Base-by-base conservation (phyloP, 75 land plant genomes). In the Pseudotsuga menziesii region DNA sequence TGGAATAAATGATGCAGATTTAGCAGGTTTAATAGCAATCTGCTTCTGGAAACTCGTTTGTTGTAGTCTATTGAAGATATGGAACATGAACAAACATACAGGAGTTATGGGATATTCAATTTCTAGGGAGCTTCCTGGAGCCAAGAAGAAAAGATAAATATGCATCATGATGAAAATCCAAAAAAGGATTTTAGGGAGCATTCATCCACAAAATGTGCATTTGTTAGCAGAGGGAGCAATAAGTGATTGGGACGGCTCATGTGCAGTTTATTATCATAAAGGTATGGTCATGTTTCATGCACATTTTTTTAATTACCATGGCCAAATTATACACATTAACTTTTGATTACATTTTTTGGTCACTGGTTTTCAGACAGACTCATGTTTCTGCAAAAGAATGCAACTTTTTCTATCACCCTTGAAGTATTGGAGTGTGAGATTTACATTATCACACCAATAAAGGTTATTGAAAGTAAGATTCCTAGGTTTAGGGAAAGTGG, bases 101-200 rank as follows among this genome's bases (percentile, higher is more conserved):
- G 97, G 94, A 60, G 83, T 94, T 55, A 8, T 94, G 16, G 97
- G 92, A 27, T 85, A 58, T 94, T 94, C 83, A 92, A 94, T 71
- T 92, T 92, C 83, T 94, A 94, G 78, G 94, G 97, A 16, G 88
- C 97, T 35, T 92, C 91, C 23, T 94, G 97, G 97, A 88, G 95
- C 87, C 80, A 81, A 54, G 63, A 84, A 56, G 82, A 77, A 12
- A 94, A 92, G 84, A 87, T 82, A 77, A 86, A 89, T 70, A 67
- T 75, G 36, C 83, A 87, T 72, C 97, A 94, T 56, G 82, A 94
- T 67, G 75, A 76, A 25, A 59, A 77, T 12, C 81, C 95, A 0
- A 87, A 79, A 15, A 82, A 86, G n/a, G 2, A 80, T 92, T 27
- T 83, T 93, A 8, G 80, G 82, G 7, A 78, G 83, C 39, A 77